Evolutionary conservation across 2,329 filamentous ascomycete species (phyloP).

Genomic region (Microcera coccophila): DNA sequence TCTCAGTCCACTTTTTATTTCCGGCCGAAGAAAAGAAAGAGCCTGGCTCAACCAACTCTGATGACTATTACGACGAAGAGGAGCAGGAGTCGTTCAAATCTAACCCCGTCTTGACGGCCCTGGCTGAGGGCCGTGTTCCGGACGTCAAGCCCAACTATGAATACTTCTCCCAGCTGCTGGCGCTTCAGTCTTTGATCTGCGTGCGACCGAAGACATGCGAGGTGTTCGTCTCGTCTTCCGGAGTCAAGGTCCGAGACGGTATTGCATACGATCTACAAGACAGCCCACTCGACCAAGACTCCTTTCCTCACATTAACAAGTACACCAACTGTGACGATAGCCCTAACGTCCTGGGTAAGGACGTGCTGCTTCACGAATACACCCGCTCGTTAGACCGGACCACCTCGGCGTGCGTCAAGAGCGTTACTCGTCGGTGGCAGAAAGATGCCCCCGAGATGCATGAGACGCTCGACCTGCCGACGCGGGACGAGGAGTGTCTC

Average conservation of each 20-base stretch:
- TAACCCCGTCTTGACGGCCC: slow-evolving; percentile 59
- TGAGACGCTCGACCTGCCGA: slow-evolving; percentile 47
- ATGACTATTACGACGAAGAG: slow-evolving; percentile 44
- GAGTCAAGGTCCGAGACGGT: slow-evolving; percentile 49
- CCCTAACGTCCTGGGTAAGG: slow-evolving; percentile 48
- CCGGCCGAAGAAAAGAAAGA: slow-evolving; percentile 53
- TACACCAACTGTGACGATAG: slow-evolving; percentile 50
- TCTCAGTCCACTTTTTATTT: slow-evolving; percentile 58
- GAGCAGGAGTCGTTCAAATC: slow-evolving; percentile 57
- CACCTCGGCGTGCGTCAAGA: slow-evolving; percentile 53
- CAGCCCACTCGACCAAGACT: slow-evolving; percentile 39
- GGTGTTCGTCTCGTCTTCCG: slow-evolving; percentile 54
- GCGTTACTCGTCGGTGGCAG: slow-evolving; percentile 54
- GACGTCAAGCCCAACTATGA: slow-evolving; percentile 59
- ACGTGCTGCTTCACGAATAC: slow-evolving; percentile 57
- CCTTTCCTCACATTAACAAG: slow-evolving; percentile 55
- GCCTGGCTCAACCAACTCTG: slow-evolving; percentile 59
- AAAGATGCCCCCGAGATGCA: slow-evolving; percentile 55
- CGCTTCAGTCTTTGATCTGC: slow-evolving; percentile 50
- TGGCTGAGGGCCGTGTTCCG: slow-evolving; percentile 54
- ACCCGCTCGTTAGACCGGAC: slow-evolving; percentile 51
- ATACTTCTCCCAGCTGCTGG: slow-evolving; percentile 56
- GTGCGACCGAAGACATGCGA: slow-evolving; percentile 56
- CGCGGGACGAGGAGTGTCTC: slow-evolving; percentile 50
- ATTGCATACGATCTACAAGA: slow-evolving; percentile 43